Base-by-base conservation (phyloP, 768 basidiomycete species). In the Boletellus sp. region DNA sequence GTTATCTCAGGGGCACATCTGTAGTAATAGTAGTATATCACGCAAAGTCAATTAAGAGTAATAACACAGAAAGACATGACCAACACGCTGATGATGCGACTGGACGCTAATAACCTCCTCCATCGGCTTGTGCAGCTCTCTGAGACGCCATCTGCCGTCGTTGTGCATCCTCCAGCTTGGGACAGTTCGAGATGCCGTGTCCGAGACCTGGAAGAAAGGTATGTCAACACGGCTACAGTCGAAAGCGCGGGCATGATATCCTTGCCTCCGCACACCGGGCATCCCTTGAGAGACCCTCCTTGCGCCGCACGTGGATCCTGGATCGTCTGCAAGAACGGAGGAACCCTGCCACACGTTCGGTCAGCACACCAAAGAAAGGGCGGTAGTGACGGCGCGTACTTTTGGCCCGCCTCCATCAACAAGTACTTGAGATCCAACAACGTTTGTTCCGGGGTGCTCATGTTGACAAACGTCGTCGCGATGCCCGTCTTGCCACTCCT, bases 401-500 rank as follows among this genome's bases (percentile, higher is more conserved):
- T 95, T 74, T 98, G 96, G 31, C 95, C 95, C 3, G 94, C 94
- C 70, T 98, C 96, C 77, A 95, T 87, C 47, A 99, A 73, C 40
- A 99, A 71, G 65, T 99, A 99, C 69, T 98, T 99, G 56, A 98
- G 74, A 77, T 99, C 96, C 54, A 99, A 71, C 32, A 99, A 72
- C 1, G 96, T 99, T 71, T 97, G 95, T 64, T 98, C 96, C 0
- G 88, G 80, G 2, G 95, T 96, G 62, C 89, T 90, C 91, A 95
- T 95, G 67, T 98, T 98, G 47, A 98, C 92, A 63, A 99, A 99
- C 32, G 96, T 94, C 31, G 96, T 99, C 28, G 96, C 95, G 48
- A 99, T 97, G 45, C 96, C 96, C 1, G 96, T 99, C 69, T 97
- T 97, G 19, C 96, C 96, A 57, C 90, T 93, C 58, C 96, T 84